A percentile compares a stretch with the other conserved stretches of the same genome.
Evolutionary conservation across 2,329 filamentous ascomycete species (phyloP).

Genomic region (Hypoxylon sp.): DNA sequence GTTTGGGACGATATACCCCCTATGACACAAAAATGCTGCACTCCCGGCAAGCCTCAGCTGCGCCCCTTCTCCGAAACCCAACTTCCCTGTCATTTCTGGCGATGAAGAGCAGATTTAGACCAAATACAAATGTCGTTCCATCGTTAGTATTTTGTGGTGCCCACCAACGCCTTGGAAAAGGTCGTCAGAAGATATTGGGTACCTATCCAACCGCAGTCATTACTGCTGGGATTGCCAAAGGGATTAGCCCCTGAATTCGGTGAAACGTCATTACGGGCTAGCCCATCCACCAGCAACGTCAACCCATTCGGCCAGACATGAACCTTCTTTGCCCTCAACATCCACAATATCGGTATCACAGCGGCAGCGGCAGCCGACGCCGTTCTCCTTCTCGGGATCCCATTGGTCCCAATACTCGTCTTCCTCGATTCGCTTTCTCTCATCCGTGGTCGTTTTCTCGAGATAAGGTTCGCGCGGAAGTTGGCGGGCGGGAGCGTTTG

Average conservation of each 20-base stretch:
- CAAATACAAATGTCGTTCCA: constrained; percentile 44
- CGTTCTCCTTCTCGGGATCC: constrained; percentile 92
- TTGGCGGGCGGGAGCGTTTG: constrained; percentile 92
- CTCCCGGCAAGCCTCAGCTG: constrained; percentile 27
- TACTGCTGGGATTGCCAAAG: constrained; percentile 19
- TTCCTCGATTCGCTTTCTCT: constrained; percentile 89
- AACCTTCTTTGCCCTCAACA: constrained; percentile 97
- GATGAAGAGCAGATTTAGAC: constrained; percentile 35
- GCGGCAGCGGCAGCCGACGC: constrained; percentile 94
- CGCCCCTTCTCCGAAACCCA: constrained; percentile 28
- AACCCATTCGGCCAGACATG: constrained; percentile 96
- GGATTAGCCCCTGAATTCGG: constrained; percentile 4
- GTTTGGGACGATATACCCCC: constrained; percentile 28
- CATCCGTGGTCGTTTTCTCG: constrained; percentile 83
- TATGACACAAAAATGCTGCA: constrained; percentile 33
- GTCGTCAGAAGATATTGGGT: constrained; percentile 26
- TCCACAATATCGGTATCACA: constrained; percentile 98
- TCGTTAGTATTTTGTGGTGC: constrained; percentile 37
- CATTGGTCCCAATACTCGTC: constrained; percentile 95
- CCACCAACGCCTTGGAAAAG: constrained; percentile 18
- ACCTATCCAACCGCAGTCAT: constrained; percentile 35
- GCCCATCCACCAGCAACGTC: constrained; percentile 96
- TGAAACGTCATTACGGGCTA: constrained; percentile 47
- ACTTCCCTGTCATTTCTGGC: constrained; percentile 26
- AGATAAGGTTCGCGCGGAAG: constrained; percentile 84